A percentile compares a stretch with the other conserved stretches of the same genome.
Conservation (phyloP, 306 rosid genomes). For the Lathyrus aphaca region DNA sequence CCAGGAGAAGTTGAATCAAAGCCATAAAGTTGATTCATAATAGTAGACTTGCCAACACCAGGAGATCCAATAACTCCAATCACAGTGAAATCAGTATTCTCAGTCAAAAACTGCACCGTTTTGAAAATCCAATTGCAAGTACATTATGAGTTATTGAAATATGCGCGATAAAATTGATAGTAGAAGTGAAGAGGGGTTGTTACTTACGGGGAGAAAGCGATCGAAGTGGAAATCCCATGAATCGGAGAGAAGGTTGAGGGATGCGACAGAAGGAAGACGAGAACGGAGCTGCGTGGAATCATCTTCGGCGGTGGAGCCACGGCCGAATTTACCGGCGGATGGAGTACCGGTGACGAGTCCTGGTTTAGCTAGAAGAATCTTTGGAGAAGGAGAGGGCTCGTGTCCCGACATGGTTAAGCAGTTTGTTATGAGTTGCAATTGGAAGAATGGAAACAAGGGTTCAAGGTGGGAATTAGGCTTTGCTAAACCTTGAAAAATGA, state of each 20-base stretch:
- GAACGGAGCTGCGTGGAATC: constrained; percentile 67
- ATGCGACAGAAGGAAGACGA: constrained; percentile 80
- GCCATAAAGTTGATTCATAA: constrained; percentile 87
- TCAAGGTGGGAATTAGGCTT: too few relatives aligned
- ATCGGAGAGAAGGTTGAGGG: constrained; percentile 89
- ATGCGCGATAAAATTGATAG: background rate
- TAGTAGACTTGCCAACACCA: constrained; percentile 85
- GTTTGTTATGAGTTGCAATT: background rate
- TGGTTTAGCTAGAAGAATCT: constrained; percentile 82
- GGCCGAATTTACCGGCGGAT: constrained; percentile 55
- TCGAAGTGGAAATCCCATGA: constrained; percentile 92
- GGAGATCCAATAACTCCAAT: constrained; percentile 89
- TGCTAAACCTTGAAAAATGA: too few relatives aligned
- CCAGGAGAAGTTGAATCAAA: constrained; percentile 80
- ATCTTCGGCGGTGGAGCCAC: constrained; percentile 66
- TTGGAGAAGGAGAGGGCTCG: constrained; percentile 64
- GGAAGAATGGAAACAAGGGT: background rate
- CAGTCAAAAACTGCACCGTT: constrained; percentile 77
- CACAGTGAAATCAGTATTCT: constrained; percentile 80
- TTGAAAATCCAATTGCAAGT: constrained; percentile 6
- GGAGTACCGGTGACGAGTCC: constrained; percentile 66
- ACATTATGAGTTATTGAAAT: background rate
- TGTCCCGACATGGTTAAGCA: constrained; percentile 43
- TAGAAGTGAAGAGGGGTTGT: background rate
- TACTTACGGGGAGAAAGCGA: constrained; percentile 82